Percentiles rank a stretch among this genome's conserved stretches.
These are phyloP conservation scores for Moesziomyces sp. DNA, from an alignment of 1,284 basidiomycete genomes.

Conservation along the genomic window DNA sequence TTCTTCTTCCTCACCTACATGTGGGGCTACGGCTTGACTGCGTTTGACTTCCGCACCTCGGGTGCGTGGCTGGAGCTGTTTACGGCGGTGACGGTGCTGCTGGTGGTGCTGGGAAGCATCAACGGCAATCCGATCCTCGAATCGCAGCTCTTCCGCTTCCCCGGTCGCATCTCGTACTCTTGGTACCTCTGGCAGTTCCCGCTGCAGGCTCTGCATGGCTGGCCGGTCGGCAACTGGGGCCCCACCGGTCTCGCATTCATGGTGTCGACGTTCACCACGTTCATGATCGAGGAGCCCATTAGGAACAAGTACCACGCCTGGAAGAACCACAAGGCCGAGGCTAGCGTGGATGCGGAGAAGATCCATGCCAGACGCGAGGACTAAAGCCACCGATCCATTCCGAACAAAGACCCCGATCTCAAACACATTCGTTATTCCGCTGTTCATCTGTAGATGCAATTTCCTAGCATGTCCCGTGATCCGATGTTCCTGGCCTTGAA, in stretches of 20 bases:
- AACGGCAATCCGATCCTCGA: slow-evolving; percentile 40
- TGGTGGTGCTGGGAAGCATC: slow-evolving; percentile 27
- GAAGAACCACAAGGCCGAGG: slow-evolving; percentile 19
- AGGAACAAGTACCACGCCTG: slow-evolving; percentile 31
- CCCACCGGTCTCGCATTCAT: slow-evolving; percentile 32
- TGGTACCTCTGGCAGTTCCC: slow-evolving; percentile 46
- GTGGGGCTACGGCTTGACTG: slow-evolving; percentile 20
- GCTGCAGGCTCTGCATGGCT: slow-evolving; percentile 23
- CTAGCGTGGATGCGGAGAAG: slow-evolving; percentile 14
- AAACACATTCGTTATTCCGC: neutral
- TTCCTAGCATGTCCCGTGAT: too few relatives aligned
- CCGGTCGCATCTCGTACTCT: slow-evolving; percentile 35
- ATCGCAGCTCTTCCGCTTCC: slow-evolving; percentile 28
- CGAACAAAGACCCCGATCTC: neutral
- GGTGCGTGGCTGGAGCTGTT: slow-evolving; percentile 34
- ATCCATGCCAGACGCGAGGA: slow-evolving; percentile 21
- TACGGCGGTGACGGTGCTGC: slow-evolving; percentile 10
- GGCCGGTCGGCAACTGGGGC: slow-evolving; percentile 22
- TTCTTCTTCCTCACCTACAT: slow-evolving; percentile 23
- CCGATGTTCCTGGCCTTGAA: too few relatives aligned
- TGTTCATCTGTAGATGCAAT: neutral
- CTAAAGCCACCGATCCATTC: slow-evolving; percentile 1
- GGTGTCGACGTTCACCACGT: slow-evolving; percentile 32
- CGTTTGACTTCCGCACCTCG: slow-evolving; percentile 27
- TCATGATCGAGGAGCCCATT: slow-evolving; percentile 40